Conservation (phyloP, 2,329 filamentous ascomycete genomes). For the Tolypocladium sp. region DNA sequence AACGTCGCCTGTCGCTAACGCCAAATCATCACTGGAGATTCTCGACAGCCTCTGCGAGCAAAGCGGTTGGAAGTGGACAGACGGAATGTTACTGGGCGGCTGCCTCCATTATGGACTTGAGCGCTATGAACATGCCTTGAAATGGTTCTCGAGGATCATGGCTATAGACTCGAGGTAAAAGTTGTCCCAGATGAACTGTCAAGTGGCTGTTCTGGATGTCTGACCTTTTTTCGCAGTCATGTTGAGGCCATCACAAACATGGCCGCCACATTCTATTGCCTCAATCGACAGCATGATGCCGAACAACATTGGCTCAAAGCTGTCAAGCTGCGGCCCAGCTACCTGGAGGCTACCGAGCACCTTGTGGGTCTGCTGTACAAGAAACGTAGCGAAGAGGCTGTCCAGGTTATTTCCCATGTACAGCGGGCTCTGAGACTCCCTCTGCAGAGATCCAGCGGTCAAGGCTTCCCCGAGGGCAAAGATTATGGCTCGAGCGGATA, state of each 20-base stretch:
- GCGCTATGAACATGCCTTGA: slow-evolving; percentile 67
- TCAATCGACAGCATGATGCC: slow-evolving; percentile 75
- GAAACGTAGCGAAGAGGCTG: slow-evolving; percentile 73
- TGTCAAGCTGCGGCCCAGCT: slow-evolving; percentile 74
- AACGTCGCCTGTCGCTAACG: slow-evolving; percentile 38
- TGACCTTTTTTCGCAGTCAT: slow-evolving; percentile 45
- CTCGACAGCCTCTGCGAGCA: slow-evolving; percentile 69
- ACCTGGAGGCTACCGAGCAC: slow-evolving; percentile 93
- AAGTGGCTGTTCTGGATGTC: slow-evolving; percentile 18
- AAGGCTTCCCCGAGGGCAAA: slow-evolving; percentile 10
- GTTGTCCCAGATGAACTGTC: slow-evolving; percentile 15
- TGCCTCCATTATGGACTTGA: slow-evolving; percentile 87
- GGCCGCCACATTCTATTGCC: slow-evolving; percentile 77
- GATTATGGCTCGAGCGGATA: slow-evolving; percentile 51
- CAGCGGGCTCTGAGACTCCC: slow-evolving; percentile 52
- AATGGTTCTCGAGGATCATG: slow-evolving; percentile 62
- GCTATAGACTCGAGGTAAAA: slow-evolving; percentile 46
- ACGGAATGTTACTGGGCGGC: slow-evolving; percentile 84
- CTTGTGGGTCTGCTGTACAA: slow-evolving; percentile 81
- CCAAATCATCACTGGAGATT: slow-evolving; percentile 60
- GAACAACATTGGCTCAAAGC: slow-evolving; percentile 78
- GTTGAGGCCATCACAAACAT: slow-evolving; percentile 92
- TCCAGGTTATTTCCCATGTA: slow-evolving; percentile 78
- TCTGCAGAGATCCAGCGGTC: background rate
- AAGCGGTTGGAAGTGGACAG: slow-evolving; percentile 79